phyloP scores from a whole-genome alignment of 129 eudicot genomes.

The Centrapalus pauciflorus region DNA sequence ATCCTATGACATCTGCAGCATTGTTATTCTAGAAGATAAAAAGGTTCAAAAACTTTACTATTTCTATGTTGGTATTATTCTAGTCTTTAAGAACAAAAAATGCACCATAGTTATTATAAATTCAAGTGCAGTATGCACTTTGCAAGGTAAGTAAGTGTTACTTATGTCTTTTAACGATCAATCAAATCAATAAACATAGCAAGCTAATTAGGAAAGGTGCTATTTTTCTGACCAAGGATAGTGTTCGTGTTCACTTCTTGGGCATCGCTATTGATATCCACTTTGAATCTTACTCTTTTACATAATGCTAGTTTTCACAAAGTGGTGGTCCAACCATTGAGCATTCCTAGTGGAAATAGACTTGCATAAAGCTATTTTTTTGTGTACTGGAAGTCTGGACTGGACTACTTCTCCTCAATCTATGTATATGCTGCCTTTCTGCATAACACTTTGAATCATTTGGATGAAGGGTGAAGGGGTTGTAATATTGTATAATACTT shows the following conservation, averaged over 20 bases:
- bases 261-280: conserved; percentile 4
- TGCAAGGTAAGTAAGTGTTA: too few relatives aligned
- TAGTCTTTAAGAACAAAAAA: background rate
- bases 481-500: too few relatives aligned
- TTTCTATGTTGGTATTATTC: background rate
- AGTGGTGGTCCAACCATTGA: conserved; percentile 28
- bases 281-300: conserved; percentile 21
- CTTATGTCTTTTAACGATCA: background rate
- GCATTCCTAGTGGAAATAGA: conserved; percentile 22
- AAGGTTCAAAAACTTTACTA: background rate
- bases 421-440: background rate
- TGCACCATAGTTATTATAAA: background rate
- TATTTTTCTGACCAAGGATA: background rate
- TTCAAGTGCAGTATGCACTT: background rate
- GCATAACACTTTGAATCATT: background rate
- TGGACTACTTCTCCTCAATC: background rate
- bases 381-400: background rate
- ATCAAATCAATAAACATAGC: background rate
- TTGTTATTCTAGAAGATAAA: background rate
- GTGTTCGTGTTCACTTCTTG: conserved; percentile 8
- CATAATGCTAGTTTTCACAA: conserved; percentile 13
- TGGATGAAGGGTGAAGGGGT: too few relatives aligned
- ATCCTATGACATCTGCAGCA: background rate
- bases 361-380: conserved; percentile 28
- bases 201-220: background rate